Evolutionary conservation across 73 alveolate genomes (phyloP), one percentile per base, ranked within the genome.

Genomic region (Paramecium bursaria): DNA sequence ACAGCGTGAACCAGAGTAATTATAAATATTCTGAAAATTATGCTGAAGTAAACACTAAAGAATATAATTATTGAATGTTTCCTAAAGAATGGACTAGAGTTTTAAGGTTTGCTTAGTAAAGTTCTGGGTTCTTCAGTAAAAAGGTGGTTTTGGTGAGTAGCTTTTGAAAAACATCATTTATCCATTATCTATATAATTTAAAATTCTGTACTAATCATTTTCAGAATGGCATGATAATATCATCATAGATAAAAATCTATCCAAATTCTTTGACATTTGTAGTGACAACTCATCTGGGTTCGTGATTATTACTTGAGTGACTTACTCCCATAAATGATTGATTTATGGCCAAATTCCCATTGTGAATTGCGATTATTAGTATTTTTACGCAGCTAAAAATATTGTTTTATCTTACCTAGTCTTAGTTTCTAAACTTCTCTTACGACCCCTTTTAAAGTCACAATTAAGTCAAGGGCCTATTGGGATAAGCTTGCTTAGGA

Each of bases 251-350:
- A 67, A 67, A 7, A 42, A 3, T 67, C 82, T 67, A 19, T 67
- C 82, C 11, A 67, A 67, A 13, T 67, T 67, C 44, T 67, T 67
- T 0, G 82, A 67, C 1, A 67, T 67, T 42, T 67, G 22, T 67
- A 25, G 27, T 39, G 17, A 35, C 14, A 42, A 0, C 6, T 48
- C 6, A 47, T 39, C 11, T 7, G 5, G 11, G 5, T 39, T 39
- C 33, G 14, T 42, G 5, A 31, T 67, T 67, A 15, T 19, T 67
- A 19, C 23, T 11, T 13, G 14, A 3, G 82, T 42, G 17, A 67
- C 30, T 39, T 9, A 39, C 23, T 67, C 26, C 82, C 82, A 67
- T 21, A 67, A 14, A 67, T 11, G 30, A 11, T 17, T 2, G 19
- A 67, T 10, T 13, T 31, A 21, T 25, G 33, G 33, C 53, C 53